A percentile compares a stretch with the other conserved stretches of the same genome.
Evolutionary conservation across 2,329 filamentous ascomycete species (phyloP).

Genomic region (Diplocarpon rosae): DNA sequence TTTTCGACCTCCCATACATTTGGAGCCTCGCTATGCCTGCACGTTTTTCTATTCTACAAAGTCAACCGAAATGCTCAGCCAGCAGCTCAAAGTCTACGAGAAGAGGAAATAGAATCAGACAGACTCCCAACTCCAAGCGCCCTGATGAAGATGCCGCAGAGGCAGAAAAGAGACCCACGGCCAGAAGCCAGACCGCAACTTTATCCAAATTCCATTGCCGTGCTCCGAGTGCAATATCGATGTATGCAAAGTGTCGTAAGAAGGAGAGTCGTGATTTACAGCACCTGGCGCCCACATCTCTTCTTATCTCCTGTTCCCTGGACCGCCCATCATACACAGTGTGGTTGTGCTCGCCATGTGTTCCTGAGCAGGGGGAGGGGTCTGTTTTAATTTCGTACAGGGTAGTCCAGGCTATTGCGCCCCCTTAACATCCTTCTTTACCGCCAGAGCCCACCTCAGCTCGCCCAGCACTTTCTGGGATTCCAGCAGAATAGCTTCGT

Average conservation of each 20-base stretch:
- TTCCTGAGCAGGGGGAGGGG: background rate
- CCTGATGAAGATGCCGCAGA: too few species aligned
- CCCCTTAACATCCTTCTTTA: conserved; percentile 49
- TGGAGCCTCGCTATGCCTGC: too few species aligned
- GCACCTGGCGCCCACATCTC: background rate
- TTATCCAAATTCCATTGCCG: too few species aligned
- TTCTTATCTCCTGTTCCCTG: background rate
- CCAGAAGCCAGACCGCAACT: too few species aligned
- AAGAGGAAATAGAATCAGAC: too few species aligned
- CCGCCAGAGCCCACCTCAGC: conserved; percentile 61
- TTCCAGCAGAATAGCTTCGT: conserved; percentile 46
- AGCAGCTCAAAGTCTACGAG: background rate
- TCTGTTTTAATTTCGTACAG: background rate
- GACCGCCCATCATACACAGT: conserved; percentile 1
- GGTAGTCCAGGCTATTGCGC: conserved; percentile 33
- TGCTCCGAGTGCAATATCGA: too few species aligned
- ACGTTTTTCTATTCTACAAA: too few species aligned
- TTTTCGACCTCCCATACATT: too few species aligned
- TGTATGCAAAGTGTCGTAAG: background rate
- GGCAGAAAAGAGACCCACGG: too few species aligned
- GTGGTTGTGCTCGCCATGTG: background rate
- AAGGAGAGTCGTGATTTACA: conserved; percentile 2
- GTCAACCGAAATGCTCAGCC: background rate
- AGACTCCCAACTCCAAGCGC: too few species aligned
- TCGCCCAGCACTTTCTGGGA: conserved; percentile 51